Evolutionary conservation across 768 basidiomycete species (phyloP), one percentile per base, ranked within the genome.

Genomic region (Boletellus sp.): DNA sequence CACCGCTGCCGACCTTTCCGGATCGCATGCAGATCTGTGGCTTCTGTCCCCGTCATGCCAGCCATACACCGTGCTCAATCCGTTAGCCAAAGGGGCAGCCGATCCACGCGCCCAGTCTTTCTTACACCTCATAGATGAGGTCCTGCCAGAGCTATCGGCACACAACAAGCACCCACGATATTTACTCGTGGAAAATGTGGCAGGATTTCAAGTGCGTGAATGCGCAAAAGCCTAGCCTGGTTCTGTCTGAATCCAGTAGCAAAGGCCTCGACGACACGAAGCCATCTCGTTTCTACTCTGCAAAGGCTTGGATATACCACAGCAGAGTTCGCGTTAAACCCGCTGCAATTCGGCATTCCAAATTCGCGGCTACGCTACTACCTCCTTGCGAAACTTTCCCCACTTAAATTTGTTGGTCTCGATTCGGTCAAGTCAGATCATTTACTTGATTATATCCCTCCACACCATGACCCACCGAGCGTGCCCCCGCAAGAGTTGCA

Each of bases 311-410:
- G 79, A 19, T 91, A 90, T 61, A 60, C 61, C 7, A 76, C 73
- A 0, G 58, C 72, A 20, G 88, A 92, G 65, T 72, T 88, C 20
- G 69, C 87, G 10, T 66, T 92, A 42, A 89, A 83, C 22, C 90
- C 89, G 1, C 66, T 88, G 6, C 88, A 90, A 62, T 88, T 86
- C 53, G 81, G 84, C 16, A 80, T 90, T 15, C 90, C 90, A 8
- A 92, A 91, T 60, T 92, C 90, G 17, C 81, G 89, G 19, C 69
- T 88, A 52, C 78, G 89, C 22, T 91, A 91, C 62, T 91, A 92
- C 57, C 72, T 89, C 17, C 77, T 92, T 1, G 90, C 88, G 10
- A 85, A 80, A 56, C 67, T 67, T 31, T 51, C 55, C 15, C 73
- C 79, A 6, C 58, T 75, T 6, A 22, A 48, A 16, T 83, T 81